Conservation (phyloP, 1,284 basidiomycete genomes). For the Sanghuangporus sanghuang region DNA sequence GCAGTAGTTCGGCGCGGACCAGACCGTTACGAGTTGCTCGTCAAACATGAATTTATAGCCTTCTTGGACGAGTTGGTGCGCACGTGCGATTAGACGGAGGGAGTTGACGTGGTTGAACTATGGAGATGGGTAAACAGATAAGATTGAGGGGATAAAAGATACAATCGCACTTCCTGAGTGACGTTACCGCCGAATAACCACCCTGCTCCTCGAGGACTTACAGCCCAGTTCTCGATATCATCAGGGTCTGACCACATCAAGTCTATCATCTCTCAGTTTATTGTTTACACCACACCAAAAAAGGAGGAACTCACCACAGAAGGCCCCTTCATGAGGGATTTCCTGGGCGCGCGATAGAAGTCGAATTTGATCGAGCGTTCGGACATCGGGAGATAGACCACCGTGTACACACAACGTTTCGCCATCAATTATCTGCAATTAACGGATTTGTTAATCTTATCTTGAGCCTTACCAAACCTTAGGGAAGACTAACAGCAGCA, state of each 20-base stretch:
- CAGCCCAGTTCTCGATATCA: slow-evolving; percentile 93
- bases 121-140: too few species aligned
- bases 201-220: slow-evolving; percentile 90
- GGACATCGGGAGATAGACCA: slow-evolving; percentile 87
- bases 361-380: slow-evolving; percentile 88
- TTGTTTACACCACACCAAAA: not conserved
- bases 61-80: slow-evolving; percentile 95
- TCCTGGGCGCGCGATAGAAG: slow-evolving; percentile 90
- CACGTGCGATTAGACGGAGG: slow-evolving; percentile 81
- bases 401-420: slow-evolving; percentile 90
- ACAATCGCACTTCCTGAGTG: slow-evolving; percentile 66
- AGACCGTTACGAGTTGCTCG: slow-evolving; percentile 90
- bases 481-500: slow-evolving; percentile 65
- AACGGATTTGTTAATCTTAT: not conserved
- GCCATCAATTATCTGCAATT: slow-evolving; percentile 82
- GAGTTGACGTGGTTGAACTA: slow-evolving; percentile 93
- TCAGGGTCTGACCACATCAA: slow-evolving; percentile 99
- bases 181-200: slow-evolving; percentile 93
- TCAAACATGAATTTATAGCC: slow-evolving; percentile 99
- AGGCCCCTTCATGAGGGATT: slow-evolving; percentile 96
- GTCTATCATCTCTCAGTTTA: slow-evolving; percentile 43
- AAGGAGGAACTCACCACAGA: slow-evolving; percentile 61
- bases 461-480: not conserved
- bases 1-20: slow-evolving; percentile 97
- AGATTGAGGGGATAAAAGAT: too few species aligned